phyloP scores from a whole-genome alignment of 257 asterid genomes.

The Cordia subcordata region DNA sequence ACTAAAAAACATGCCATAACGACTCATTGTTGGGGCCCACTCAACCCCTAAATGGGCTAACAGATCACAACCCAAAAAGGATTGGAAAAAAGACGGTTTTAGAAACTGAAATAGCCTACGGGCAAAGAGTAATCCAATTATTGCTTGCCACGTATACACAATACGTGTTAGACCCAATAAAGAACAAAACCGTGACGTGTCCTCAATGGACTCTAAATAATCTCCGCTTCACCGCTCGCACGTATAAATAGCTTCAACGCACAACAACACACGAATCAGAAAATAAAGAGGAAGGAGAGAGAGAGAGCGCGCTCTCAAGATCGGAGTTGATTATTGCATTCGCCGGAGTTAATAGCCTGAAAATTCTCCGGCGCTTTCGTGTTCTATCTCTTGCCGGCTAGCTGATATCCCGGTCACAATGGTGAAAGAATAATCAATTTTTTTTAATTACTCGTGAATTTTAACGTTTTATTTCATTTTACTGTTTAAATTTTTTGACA shows the following conservation, averaged over 20 bases:
- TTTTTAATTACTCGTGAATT: not conserved
- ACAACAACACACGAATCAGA: not conserved
- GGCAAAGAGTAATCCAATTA: slow-evolving; percentile 12
- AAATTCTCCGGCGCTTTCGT: slow-evolving; percentile 20
- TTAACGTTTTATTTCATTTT: not conserved
- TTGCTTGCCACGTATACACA: slow-evolving; percentile 21
- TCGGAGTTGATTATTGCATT: not conserved
- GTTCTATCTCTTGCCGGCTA: slow-evolving; percentile 4
- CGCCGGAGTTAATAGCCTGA: slow-evolving; percentile 20
- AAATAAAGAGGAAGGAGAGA: slow-evolving; percentile 6
- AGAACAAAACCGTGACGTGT: slow-evolving; percentile 10
- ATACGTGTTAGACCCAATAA: slow-evolving; percentile 25
- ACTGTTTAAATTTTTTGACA: too few species aligned
- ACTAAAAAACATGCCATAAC: too few species aligned
- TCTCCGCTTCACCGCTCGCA: not conserved
- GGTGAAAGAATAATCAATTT: slow-evolving; percentile 30
- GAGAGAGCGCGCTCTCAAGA: not conserved
- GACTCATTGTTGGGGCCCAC: too few species aligned
- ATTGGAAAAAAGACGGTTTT: not conserved
- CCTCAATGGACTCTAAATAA: slow-evolving; percentile 1
- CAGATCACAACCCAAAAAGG: too few species aligned
- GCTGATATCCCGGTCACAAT: slow-evolving; percentile 33
- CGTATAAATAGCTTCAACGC: not conserved
- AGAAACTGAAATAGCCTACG: not conserved
- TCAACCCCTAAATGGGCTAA: too few species aligned